Evolutionary conservation across 2,329 filamentous ascomycete species (phyloP).

Genomic region (Alternaria postmessia): DNA sequence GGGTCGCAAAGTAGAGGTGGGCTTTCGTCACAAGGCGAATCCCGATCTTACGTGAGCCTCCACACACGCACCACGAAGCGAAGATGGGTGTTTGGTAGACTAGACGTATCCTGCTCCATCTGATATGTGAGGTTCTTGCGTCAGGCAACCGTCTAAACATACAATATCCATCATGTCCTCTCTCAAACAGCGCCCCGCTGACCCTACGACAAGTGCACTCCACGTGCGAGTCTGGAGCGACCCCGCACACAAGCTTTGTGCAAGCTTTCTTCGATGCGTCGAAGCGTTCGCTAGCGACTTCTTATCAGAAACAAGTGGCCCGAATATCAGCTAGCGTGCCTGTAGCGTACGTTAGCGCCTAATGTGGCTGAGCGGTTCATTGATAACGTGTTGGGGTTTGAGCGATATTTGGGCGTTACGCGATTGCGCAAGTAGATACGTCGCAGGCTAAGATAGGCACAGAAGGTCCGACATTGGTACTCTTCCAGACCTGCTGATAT

Average conservation of each 20-base stretch:
- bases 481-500: not conserved
- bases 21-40: not conserved
- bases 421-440: not conserved
- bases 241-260: slow-evolving; percentile 1
- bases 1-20: not conserved
- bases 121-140: not conserved
- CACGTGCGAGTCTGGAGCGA: not conserved
- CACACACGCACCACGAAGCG: not conserved
- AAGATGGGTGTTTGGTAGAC: not conserved
- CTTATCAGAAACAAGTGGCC: not conserved
- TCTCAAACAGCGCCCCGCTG: not conserved
- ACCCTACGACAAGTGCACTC: not conserved
- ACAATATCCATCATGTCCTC: not conserved
- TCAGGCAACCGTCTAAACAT: not conserved
- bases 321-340: not conserved
- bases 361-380: not conserved
- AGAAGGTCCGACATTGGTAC: not conserved
- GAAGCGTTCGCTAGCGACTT: slow-evolving; percentile 4
- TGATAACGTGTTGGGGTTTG: slow-evolving; percentile 4
- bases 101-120: not conserved
- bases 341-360: not conserved
- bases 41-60: not conserved
- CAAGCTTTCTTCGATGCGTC: not conserved
- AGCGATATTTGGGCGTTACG: not conserved
- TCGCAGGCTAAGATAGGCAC: not conserved